These are phyloP conservation scores for Silybum marianum DNA, from an alignment of 129 eudicot genomes.

Conservation along the genomic window DNA sequence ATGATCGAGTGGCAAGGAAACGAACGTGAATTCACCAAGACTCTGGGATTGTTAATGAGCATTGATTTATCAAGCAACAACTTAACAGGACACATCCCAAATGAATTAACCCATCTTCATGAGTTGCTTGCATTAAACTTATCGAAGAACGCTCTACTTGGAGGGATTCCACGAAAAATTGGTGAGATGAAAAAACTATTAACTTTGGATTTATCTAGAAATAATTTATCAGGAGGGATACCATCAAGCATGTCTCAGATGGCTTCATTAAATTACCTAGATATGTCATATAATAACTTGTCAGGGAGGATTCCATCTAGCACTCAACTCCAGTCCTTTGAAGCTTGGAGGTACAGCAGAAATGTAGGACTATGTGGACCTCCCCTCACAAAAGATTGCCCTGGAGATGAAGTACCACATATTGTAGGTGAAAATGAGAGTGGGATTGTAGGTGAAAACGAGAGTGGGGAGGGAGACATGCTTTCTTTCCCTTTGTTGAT, in stretches of 20 bases:
- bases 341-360: not conserved
- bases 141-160: slow-evolving; percentile 31
- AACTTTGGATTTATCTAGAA: slow-evolving; percentile 37
- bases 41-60: slow-evolving; percentile 12
- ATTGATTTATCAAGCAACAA: slow-evolving; percentile 48
- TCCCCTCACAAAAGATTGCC: slow-evolving; percentile 22
- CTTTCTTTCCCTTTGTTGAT: too few species aligned
- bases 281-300: slow-evolving; percentile 34
- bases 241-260: slow-evolving; percentile 28
- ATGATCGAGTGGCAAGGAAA: slow-evolving; percentile 31
- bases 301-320: slow-evolving; percentile 35
- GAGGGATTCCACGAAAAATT: slow-evolving; percentile 29
- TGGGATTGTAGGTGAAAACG: not conserved
- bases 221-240: slow-evolving; percentile 35
- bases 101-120: slow-evolving; percentile 17
- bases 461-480: too few species aligned
- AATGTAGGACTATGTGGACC: slow-evolving; percentile 13
- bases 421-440: not conserved
- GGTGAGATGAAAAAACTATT: slow-evolving; percentile 20
- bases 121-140: slow-evolving; percentile 31
- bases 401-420: slow-evolving; percentile 11
- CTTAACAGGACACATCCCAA: slow-evolving; percentile 35
- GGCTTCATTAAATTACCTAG: slow-evolving; percentile 4
- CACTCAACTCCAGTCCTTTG: slow-evolving; percentile 20
- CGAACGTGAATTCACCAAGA: slow-evolving; percentile 16